phyloP scores from a whole-genome alignment of 768 basidiomycete species.

The Tubosaeta sp. region DNA sequence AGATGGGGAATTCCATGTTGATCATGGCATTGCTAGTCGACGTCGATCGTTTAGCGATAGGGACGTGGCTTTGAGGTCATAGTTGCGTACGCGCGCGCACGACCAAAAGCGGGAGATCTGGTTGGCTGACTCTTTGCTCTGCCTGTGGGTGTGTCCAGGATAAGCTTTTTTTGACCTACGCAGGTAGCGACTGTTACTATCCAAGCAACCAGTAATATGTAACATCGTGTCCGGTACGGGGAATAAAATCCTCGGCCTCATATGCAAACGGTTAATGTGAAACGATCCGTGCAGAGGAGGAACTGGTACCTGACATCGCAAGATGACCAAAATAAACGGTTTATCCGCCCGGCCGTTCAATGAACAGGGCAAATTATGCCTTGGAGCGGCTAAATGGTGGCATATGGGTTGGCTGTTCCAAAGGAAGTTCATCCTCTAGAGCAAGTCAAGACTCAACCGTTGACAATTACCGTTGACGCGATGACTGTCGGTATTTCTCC shows the following conservation, averaged over 20 bases:
- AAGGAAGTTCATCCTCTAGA: no score
- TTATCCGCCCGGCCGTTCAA: no score
- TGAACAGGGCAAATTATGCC: no score
- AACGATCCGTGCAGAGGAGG: neutral
- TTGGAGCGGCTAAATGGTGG: no score
- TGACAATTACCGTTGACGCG: neutral
- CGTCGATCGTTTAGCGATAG: neutral
- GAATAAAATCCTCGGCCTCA: neutral
- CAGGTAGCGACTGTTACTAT: neutral
- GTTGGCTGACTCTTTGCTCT: neutral
- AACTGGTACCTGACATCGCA: neutral
- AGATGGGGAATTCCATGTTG: slow-evolving; percentile 8
- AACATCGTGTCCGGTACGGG: neutral
- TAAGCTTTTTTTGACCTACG: neutral
- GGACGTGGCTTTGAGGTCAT: neutral
- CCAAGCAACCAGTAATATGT: neutral
- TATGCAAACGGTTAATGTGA: neutral
- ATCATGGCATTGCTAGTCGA: neutral
- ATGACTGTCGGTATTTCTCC: no score
- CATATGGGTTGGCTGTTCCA: no score
- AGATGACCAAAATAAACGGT: neutral
- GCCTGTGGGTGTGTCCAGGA: neutral
- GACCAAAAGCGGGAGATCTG: neutral
- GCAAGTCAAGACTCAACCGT: no score
- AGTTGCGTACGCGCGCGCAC: neutral